Conservation (phyloP, 202 grass and related monocot species). For the Setaria viridis region DNA sequence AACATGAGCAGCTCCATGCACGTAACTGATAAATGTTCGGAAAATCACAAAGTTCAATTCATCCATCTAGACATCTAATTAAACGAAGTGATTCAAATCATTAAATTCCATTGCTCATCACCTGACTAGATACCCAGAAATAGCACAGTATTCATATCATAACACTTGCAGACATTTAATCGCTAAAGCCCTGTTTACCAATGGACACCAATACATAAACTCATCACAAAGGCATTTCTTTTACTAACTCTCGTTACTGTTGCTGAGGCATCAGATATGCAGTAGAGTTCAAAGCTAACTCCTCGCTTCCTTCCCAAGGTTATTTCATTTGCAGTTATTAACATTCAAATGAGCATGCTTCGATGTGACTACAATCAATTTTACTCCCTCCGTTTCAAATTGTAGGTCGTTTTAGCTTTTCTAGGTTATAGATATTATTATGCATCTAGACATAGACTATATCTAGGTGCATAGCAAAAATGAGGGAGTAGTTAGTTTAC, state of each 20-base stretch:
- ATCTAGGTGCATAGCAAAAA: too few species aligned
- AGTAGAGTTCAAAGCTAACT: neutral
- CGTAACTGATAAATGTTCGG: slow-evolving; percentile 12
- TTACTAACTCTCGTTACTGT: neutral
- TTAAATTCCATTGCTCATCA: slow-evolving; percentile 1
- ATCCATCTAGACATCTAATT: slow-evolving; percentile 24
- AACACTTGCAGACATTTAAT: neutral
- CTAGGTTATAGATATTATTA: too few species aligned
- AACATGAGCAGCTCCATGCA: slow-evolving; percentile 30
- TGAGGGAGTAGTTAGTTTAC: neutral
- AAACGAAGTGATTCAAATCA: slow-evolving; percentile 10
- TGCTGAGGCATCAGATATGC: neutral
- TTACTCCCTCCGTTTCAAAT: too few species aligned
- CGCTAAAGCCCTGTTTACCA: neutral
- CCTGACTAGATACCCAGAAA: neutral
- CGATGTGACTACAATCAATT: neutral
- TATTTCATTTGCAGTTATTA: slow-evolving; percentile 24
- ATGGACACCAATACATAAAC: neutral
- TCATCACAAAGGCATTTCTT: neutral
- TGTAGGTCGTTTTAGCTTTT: too few species aligned
- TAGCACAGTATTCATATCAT: neutral
- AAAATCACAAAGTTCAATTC: neutral
- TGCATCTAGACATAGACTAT: too few species aligned
- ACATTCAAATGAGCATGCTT: neutral
- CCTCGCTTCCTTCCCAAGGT: neutral